Evolutionary conservation across 768 basidiomycete genomes (phyloP).

Genomic region (Trametes villosa): DNA sequence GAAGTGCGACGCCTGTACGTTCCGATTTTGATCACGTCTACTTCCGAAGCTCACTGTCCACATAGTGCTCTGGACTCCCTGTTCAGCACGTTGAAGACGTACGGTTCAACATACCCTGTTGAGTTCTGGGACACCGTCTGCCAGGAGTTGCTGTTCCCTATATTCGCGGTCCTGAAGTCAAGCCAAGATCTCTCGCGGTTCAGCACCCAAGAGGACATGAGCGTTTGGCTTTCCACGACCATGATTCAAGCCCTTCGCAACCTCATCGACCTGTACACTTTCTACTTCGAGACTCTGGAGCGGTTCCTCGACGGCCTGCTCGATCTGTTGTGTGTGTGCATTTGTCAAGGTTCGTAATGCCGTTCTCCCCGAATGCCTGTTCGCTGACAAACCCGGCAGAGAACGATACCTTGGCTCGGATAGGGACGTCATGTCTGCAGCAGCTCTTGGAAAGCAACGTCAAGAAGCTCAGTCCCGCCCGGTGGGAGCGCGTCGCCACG

Average conservation of each 20-base stretch:
- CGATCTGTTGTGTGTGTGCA: constrained; percentile 93
- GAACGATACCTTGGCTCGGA: constrained; percentile 96
- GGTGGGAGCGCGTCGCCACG: constrained; percentile 91
- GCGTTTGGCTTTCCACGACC: constrained; percentile 98
- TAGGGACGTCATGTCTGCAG: constrained; percentile 97
- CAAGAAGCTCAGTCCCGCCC: constrained; percentile 75
- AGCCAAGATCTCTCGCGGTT: constrained; percentile 92
- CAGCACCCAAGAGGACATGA: constrained; percentile 98
- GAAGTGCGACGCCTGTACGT: constrained; percentile 95
- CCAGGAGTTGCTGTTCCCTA: constrained; percentile 95
- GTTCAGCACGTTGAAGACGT: constrained; percentile 90
- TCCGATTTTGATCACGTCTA: not conserved
- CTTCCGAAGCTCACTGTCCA: constrained; percentile 7
- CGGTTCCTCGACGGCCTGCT: constrained; percentile 91
- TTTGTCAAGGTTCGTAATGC: constrained; percentile 91
- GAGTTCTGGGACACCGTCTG: constrained; percentile 99
- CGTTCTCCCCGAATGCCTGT: not conserved
- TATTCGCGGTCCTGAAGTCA: constrained; percentile 94
- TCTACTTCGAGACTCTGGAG: constrained; percentile 90
- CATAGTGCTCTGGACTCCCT: constrained; percentile 93
- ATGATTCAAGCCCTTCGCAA: constrained; percentile 98
- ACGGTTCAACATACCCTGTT: constrained; percentile 81
- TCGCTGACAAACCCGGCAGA: constrained; percentile 52
- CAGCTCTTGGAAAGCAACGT: constrained; percentile 95
- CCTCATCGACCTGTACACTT: constrained; percentile 93